A percentile compares a stretch with the other conserved stretches of the same genome.
Conservation (phyloP, 1,139 yeast species). For the Sugiyamaella japonica region DNA sequence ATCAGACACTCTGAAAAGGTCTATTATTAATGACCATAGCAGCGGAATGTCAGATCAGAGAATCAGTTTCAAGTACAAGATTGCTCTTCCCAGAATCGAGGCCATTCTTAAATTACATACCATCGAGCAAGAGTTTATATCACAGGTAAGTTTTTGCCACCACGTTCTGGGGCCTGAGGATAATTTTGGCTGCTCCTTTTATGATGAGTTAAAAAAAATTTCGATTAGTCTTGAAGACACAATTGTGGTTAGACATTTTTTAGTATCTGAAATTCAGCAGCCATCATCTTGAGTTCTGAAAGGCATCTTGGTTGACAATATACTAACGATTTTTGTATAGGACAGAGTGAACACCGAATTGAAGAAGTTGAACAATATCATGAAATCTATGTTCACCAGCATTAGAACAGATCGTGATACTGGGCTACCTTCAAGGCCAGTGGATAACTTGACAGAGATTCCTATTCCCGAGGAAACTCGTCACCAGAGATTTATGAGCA, state of each 20-base stretch:
- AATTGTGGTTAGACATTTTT: conserved; percentile 54
- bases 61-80: conserved; percentile 75
- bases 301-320: too few relatives aligned
- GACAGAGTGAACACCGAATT: conserved; percentile 34
- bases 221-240: conserved; percentile 86
- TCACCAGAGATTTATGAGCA: conserved; percentile 79
- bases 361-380: conserved; percentile 45
- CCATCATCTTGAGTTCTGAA: background rate
- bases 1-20: conserved; percentile 56
- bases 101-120: conserved; percentile 70
- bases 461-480: conserved; percentile 86
- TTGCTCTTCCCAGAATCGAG: conserved; percentile 82
- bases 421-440: conserved; percentile 31
- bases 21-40: conserved; percentile 59
- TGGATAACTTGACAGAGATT: conserved; percentile 67
- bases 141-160: conserved; percentile 59
- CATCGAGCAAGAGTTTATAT: conserved; percentile 62
- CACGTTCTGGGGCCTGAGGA: background rate
- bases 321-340: conserved; percentile 23
- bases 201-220: conserved; percentile 51
- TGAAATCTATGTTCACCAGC: conserved; percentile 83
- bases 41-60: conserved; percentile 63
- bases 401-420: conserved; percentile 43
- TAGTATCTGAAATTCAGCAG: conserved; percentile 22
- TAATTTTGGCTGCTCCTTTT: background rate